A percentile compares a stretch with the other conserved stretches of the same genome.
Conservation (phyloP, 108 stramenopile species). For the Cyclostephanos tholiformis region DNA sequence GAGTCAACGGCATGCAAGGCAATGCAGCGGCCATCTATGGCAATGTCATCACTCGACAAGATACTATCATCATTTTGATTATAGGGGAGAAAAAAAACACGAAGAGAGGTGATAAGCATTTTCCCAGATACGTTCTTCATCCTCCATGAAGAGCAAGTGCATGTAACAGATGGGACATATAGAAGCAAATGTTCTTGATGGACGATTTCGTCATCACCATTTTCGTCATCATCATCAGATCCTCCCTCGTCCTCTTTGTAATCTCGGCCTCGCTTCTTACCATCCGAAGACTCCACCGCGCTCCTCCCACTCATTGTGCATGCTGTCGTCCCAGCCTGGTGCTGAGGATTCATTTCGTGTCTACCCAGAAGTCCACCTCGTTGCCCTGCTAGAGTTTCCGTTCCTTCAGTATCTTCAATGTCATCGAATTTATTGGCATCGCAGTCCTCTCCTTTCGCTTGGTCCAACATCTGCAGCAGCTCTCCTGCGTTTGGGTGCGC, state of each 20-base stretch:
- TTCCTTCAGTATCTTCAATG: background rate
- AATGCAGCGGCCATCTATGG: constrained; percentile 71
- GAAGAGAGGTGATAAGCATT: constrained; percentile 44
- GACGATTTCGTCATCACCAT: constrained; percentile 16
- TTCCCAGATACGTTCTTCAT: constrained; percentile 44
- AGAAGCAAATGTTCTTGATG: constrained; percentile 32
- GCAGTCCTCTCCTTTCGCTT: background rate
- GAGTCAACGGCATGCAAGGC: constrained; percentile 70
- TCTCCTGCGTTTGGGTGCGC: constrained; percentile 18
- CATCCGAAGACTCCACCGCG: background rate
- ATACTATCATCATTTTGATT: background rate
- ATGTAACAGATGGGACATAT: constrained; percentile 36
- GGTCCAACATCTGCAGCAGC: constrained; percentile 1
- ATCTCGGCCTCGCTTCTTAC: constrained; percentile 33
- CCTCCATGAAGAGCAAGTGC: constrained; percentile 46
- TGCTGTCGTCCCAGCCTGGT: background rate
- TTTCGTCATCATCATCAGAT: constrained; percentile 15
- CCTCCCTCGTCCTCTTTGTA: constrained; percentile 12
- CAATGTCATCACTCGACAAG: constrained; percentile 48
- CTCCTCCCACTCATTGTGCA: background rate
- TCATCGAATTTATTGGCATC: constrained; percentile 21
- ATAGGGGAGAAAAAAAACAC: constrained; percentile 40
- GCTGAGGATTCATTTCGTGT: background rate
- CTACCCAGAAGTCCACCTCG: constrained; percentile 3
- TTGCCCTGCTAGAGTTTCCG: background rate